These are phyloP conservation scores for Setaria italica DNA, from an alignment of 202 grass and related monocot genomes.

Conservation along the genomic window DNA sequence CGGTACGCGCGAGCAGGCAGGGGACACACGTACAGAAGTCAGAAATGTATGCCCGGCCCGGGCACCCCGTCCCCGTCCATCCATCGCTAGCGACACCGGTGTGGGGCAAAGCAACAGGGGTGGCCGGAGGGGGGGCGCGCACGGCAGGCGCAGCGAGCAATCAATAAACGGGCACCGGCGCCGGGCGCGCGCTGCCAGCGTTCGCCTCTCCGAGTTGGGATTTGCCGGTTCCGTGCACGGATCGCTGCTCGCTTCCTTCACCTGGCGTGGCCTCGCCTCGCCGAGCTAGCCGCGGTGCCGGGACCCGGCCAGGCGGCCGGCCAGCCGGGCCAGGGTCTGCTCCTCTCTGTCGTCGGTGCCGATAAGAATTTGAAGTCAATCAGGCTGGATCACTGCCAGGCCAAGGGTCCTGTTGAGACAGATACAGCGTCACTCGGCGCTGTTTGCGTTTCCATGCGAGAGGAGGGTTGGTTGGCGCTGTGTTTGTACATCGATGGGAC, in stretches of 20 bases:
- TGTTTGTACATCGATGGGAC: background rate
- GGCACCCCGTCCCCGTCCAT: background rate
- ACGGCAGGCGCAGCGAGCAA: slow-evolving; percentile 4
- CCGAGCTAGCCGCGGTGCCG: slow-evolving; percentile 1
- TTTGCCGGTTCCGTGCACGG: slow-evolving; percentile 32
- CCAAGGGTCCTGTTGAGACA: background rate
- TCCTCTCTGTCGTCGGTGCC: background rate
- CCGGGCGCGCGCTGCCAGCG: background rate
- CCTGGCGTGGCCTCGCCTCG: background rate
- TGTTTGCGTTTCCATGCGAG: background rate
- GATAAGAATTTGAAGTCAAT: slow-evolving; percentile 7
- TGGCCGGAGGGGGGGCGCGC: background rate
- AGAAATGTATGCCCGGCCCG: slow-evolving; percentile 6
- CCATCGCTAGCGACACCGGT: slow-evolving; percentile 43
- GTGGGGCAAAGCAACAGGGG: background rate
- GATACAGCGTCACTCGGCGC: background rate
- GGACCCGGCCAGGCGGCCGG: background rate
- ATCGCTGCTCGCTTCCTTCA: background rate
- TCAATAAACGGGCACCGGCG: slow-evolving; percentile 35
- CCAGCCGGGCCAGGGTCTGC: background rate
- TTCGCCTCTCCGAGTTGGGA: background rate
- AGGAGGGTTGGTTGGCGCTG: background rate
- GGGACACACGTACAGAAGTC: slow-evolving; percentile 8
- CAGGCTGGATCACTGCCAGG: background rate
- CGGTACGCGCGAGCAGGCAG: slow-evolving; percentile 17